Evolutionary conservation across 805 yeast genomes (phyloP).

Genomic region (Sugiyamaella smithiae): DNA sequence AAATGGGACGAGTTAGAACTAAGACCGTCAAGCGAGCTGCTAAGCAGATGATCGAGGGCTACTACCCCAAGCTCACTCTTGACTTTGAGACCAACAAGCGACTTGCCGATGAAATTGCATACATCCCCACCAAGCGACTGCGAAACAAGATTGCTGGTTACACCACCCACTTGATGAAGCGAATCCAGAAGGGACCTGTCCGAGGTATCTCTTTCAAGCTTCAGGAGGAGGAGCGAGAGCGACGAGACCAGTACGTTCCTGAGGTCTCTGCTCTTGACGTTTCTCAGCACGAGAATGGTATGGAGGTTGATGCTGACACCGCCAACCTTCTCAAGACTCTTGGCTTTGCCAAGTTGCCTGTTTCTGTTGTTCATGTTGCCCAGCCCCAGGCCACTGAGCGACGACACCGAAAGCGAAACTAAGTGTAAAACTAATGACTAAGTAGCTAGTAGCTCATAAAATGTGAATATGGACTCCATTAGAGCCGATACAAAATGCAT

Average conservation of each 20-base stretch:
- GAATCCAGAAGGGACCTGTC: conserved; percentile 99
- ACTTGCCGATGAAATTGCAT: conserved; percentile 96
- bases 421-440: conserved; percentile 27
- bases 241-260: conserved; percentile 99
- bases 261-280: conserved; percentile 99
- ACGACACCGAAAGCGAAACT: conserved; percentile 91
- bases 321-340: conserved; percentile 90
- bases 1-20: conserved; percentile 98
- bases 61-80: conserved; percentile 99
- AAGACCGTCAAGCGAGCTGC: conserved; percentile 99
- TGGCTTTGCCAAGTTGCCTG: conserved; percentile 72
- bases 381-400: conserved; percentile 69
- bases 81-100: conserved; percentile 99
- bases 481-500: too few relatives aligned
- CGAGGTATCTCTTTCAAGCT: conserved; percentile 99
- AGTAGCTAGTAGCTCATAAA: background rate
- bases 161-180: conserved; percentile 99
- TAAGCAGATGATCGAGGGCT: conserved; percentile 98
- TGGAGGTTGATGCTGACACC: conserved; percentile 96
- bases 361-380: conserved; percentile 80
- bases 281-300: conserved; percentile 91
- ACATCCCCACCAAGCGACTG: conserved; percentile 98
- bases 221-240: conserved; percentile 99
- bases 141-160: conserved; percentile 99
- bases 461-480: too few relatives aligned